These are phyloP conservation scores for Cymodocea nodosa DNA, from an alignment of 116 monocot genomes.

Conservation along the genomic window DNA sequence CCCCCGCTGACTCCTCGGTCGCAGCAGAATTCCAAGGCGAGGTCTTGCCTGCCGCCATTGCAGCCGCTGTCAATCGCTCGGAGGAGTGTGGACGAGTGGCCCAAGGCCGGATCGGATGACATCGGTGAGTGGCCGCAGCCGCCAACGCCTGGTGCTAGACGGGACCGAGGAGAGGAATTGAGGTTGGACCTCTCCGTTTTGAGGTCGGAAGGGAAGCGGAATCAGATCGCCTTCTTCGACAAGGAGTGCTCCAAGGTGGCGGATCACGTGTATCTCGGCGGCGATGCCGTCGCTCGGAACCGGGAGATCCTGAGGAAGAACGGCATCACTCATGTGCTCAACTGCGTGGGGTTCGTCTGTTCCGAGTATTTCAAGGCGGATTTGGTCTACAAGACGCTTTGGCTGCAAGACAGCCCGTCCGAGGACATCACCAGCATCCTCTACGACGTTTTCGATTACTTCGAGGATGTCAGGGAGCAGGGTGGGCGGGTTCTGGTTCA, in stretches of 20 bases:
- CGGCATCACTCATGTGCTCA: conserved; percentile 91
- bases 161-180: conserved; percentile 21
- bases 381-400: conserved; percentile 85
- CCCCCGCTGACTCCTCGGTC: conserved; percentile 73
- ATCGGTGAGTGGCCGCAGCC: conserved; percentile 76
- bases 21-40: conserved; percentile 38
- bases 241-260: conserved; percentile 99
- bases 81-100: conserved; percentile 86
- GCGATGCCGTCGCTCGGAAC: conserved; percentile 73
- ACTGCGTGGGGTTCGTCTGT: conserved; percentile 93
- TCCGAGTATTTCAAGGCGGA: conserved; percentile 91
- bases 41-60: conserved; percentile 71
- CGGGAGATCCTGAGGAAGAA: conserved; percentile 68
- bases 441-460: conserved; percentile 98
- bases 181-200: conserved; percentile 37
- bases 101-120: conserved; percentile 76
- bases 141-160: conserved; percentile 31
- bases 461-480: conserved; percentile 89
- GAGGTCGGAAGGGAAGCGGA: conserved; percentile 26
- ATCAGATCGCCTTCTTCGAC: conserved; percentile 71
- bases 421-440: conserved; percentile 96
- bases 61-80: conserved; percentile 84
- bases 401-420: conserved; percentile 85
- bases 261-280: conserved; percentile 89
- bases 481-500: conserved; percentile 85